Conservation (phyloP, 257 asterid genomes). For the Solanum peruvianum region DNA sequence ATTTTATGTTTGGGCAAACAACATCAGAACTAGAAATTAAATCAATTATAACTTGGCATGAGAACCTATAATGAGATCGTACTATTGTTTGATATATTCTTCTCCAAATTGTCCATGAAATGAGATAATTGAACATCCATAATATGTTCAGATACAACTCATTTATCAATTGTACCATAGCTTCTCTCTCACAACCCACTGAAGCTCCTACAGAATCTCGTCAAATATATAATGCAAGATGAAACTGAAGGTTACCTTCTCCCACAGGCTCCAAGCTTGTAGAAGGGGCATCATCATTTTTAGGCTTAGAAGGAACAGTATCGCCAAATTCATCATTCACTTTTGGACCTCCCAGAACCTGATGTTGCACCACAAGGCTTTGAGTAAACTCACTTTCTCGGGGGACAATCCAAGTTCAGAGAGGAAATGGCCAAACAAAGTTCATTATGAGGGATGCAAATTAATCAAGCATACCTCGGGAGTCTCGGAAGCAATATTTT, state of each 20-base stretch:
- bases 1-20: not conserved
- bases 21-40: not conserved
- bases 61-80: not conserved
- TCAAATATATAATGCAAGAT: not conserved
- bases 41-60: not conserved
- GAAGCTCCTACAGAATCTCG: not conserved
- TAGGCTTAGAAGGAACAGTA: slow-evolving; percentile 73
- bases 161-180: not conserved
- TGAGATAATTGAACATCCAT: not conserved
- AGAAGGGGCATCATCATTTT: slow-evolving; percentile 23
- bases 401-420: not conserved
- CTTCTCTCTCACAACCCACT: not conserved
- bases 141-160: not conserved
- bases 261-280: slow-evolving; percentile 19
- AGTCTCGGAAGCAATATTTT: slow-evolving; percentile 32
- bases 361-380: slow-evolving; percentile 3
- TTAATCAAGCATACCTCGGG: slow-evolving; percentile 42
- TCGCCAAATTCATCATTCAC: slow-evolving; percentile 42
- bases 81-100: not conserved
- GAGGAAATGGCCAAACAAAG: not conserved
- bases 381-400: not conserved
- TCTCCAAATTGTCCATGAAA: not conserved
- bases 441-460: not conserved
- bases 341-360: slow-evolving; percentile 32
- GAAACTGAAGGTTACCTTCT: slow-evolving; percentile 39